These are phyloP conservation scores for Tuber melanosporum DNA, from an alignment of 495 filamentous ascomycete genomes.

Conservation along the genomic window DNA sequence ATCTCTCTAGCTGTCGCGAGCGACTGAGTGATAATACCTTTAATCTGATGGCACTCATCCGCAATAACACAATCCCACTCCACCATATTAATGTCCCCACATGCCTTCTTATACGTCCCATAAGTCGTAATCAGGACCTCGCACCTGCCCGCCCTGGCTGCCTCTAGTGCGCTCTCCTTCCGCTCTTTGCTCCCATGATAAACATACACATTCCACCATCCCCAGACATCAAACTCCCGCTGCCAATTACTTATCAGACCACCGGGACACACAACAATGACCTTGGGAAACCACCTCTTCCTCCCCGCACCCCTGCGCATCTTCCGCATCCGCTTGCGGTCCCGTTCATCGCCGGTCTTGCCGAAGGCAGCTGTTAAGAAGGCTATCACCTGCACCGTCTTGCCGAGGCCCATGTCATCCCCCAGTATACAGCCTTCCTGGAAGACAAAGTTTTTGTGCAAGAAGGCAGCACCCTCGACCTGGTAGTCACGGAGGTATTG, in stretches of 20 bases:
- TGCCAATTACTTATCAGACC: slow-evolving; percentile 86
- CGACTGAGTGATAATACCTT: slow-evolving; percentile 44
- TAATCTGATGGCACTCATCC: slow-evolving; percentile 91
- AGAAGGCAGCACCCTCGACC: slow-evolving; percentile 71
- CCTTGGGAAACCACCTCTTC: slow-evolving; percentile 73
- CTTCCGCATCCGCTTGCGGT: slow-evolving; percentile 86
- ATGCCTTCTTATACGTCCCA: slow-evolving; percentile 71
- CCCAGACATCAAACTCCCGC: slow-evolving; percentile 78
- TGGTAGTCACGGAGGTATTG: slow-evolving; percentile 93
- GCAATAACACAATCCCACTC: slow-evolving; percentile 97
- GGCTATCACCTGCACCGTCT: slow-evolving; percentile 93
- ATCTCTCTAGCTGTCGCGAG: not conserved
- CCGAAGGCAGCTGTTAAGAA: slow-evolving; percentile 91
- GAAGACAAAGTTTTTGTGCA: slow-evolving; percentile 85
- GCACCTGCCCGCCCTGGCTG: slow-evolving; percentile 65
- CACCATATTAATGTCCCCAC: slow-evolving; percentile 69
- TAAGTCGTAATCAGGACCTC: slow-evolving; percentile 96
- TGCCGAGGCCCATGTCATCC: slow-evolving; percentile 96
- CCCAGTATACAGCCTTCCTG: slow-evolving; percentile 86
- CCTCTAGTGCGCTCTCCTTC: slow-evolving; percentile 64
- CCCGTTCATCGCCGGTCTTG: slow-evolving; percentile 86
- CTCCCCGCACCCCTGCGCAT: slow-evolving; percentile 53
- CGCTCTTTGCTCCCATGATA: slow-evolving; percentile 63
- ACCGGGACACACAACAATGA: slow-evolving; percentile 82
- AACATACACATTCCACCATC: slow-evolving; percentile 84